A percentile compares a stretch with the other conserved stretches of the same genome.
These are phyloP conservation scores for Diversispora epigaea DNA, from an alignment of 192 early-diverging fungal species.

Conservation along the genomic window DNA sequence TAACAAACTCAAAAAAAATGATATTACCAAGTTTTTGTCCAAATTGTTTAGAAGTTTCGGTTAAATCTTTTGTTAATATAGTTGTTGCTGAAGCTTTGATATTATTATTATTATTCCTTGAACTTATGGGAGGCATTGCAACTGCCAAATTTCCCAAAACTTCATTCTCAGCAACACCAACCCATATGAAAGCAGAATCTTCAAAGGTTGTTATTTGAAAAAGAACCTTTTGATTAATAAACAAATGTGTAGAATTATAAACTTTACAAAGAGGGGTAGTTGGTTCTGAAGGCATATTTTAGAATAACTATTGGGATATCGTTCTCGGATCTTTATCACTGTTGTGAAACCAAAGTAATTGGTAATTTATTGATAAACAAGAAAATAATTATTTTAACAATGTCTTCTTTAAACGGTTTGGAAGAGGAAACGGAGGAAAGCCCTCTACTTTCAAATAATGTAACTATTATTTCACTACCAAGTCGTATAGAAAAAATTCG, in stretches of 20 bases:
- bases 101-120: neutral
- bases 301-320: no score
- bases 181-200: constrained; percentile 27
- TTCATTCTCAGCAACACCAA: constrained; percentile 19
- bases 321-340: no score
- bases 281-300: constrained; percentile 11
- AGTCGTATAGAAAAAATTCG: neutral
- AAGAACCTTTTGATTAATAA: neutral
- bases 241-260: constrained; percentile 7
- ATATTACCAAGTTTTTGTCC: constrained; percentile 29
- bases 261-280: constrained; percentile 21
- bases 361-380: no score
- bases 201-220: constrained; percentile 16
- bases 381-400: no score
- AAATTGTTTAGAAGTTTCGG: constrained; percentile 29
- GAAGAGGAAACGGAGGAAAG: no score
- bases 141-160: constrained; percentile 26
- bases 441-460: no score
- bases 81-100: constrained; percentile 11
- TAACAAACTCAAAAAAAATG: neutral
- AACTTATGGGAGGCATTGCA: constrained; percentile 14
- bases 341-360: no score
- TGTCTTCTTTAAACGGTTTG: no score
- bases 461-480: no score
- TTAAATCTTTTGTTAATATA: constrained; percentile 12